Evolutionary conservation across 1,284 basidiomycete species (phyloP).

Genomic region (Trichosporon ovoides): DNA sequence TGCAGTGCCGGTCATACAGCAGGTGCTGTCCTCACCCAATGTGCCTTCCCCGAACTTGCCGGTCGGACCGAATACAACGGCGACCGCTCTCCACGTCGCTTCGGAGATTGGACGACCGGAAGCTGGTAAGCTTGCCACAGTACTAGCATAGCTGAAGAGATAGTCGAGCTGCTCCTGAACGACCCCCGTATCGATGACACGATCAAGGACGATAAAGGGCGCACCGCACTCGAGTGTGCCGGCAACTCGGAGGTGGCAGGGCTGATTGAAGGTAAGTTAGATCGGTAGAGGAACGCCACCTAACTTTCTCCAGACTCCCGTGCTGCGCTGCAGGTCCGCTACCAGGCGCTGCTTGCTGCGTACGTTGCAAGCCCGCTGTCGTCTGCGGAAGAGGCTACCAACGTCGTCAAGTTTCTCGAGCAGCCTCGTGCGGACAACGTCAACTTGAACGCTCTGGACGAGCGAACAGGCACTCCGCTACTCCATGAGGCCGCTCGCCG

Average conservation of each 20-base stretch:
- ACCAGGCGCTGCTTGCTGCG: constrained; percentile 63
- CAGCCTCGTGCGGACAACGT: constrained; percentile 50
- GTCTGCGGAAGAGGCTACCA: constrained; percentile 35
- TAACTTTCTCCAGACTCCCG: constrained; percentile 70
- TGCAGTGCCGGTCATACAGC: constrained; percentile 58
- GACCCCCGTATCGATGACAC: constrained; percentile 79
- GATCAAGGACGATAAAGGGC: constrained; percentile 63
- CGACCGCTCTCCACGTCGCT: constrained; percentile 82
- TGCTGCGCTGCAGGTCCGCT: constrained; percentile 70
- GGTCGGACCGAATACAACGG: constrained; percentile 62
- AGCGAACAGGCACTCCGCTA: constrained; percentile 68
- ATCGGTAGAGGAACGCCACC: background rate
- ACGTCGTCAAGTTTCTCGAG: constrained; percentile 52
- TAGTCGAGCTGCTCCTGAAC: constrained; percentile 63
- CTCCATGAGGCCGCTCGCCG: constrained; percentile 82
- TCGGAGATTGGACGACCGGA: constrained; percentile 74
- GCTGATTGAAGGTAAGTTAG: constrained; percentile 63
- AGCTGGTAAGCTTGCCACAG: constrained; percentile 50
- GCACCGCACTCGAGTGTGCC: constrained; percentile 67
- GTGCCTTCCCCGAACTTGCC: constrained; percentile 52
- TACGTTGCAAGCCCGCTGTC: constrained; percentile 63
- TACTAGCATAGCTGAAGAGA: constrained; percentile 8
- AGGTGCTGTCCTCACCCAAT: constrained; percentile 67
- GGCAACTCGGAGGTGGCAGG: constrained; percentile 60
- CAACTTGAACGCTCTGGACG: constrained; percentile 57